Evolutionary conservation across 2,329 filamentous ascomycete genomes (phyloP), one percentile per base, ranked within the genome.

Genomic region (Myrmaecium sp.): DNA sequence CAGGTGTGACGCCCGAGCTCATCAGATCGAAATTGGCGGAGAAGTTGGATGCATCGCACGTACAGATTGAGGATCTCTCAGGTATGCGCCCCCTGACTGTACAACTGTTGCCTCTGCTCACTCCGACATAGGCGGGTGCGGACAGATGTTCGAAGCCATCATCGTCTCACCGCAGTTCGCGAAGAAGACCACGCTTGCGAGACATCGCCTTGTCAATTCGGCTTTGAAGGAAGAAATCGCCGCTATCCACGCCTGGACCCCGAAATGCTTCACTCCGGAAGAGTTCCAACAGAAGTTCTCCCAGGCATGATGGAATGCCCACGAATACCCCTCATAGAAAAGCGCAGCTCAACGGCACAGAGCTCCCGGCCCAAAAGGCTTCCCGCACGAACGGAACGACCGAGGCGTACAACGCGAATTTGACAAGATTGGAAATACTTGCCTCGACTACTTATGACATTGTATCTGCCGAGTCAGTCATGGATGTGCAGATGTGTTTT

Each of bases 211-310:
- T 35, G 83, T 92, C 40, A 93, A 94, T 54, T 66, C 66, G 10
- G 72, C 73, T 4, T 62, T 94, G 41, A 86, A 83, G 58, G 68
- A 74, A 24, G 83, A 94, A 57, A 92, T 94, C 49, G 79, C 80
- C 10, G 69, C 68, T 36, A 92, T 94, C 41, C 84, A 94, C 58
- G 84, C 84, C 20, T 94, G 84, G 84, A 91, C 81, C 30, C 81
- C 83, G 15, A 91, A 83, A 56, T 93, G 84, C 51, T 78, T 83
- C 58, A 94, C 84, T 6, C 80, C 81, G 1, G 80, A 83, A 43
- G 81, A 94, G 58, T 92, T 78, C 72, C 69, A 80, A 56, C 72
- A 69, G 52, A 67, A 76, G 52, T 63, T 66, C 34, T 45, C 40
- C 5, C 46, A 51, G 34, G 26, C 31, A n/a, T 39, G 31, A 36